Base-by-base conservation (phyloP, 306 rosid genomes). In the Trifolium repens region DNA sequence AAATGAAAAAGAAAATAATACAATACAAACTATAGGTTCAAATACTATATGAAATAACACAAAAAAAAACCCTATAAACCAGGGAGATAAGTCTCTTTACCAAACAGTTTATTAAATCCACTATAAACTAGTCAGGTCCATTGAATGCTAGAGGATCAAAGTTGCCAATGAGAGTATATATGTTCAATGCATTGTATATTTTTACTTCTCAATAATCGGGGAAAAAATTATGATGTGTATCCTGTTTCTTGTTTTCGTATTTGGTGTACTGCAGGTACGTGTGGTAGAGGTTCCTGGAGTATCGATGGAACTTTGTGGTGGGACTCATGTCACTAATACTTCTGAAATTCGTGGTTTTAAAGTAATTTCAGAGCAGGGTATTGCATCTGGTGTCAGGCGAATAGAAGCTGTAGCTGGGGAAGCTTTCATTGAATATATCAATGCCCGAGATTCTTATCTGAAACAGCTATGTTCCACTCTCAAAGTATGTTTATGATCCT, bases 371-470 rank as follows among this genome's bases (percentile, higher is more conserved):
- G 98, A 94, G 85, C 97, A 90, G 83, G 98, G 97, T 35, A 84
- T 94, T 65, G 98, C 98, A 75, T 91, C 97, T 81, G 97, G 98
- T 66, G 77, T 94, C 75, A 85, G 98, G 74, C 93, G 97, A 54
- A 94, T 94, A 65, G 98, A 94, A 86, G 96, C 98, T 17, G 96
- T 94, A 67, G 97, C 98, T 27, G 98, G 98, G 76, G 98, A 91
- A 66, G 92, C 97, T 61, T 94, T 87, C 78, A 85, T 94, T 72
- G 96, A 94, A 75, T 91, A 94, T 67, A 90, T 90, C 77, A 88
- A 84, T 84, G 83, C 86, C 74, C 87, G 98, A 74, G 98, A 94
- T 75, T 84, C 79, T 76, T 88, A 88, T 77, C 86, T 91, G 89
- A 91, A 80, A 79, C 88, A 85, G 61, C 84, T 91, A 12, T 94